Evolutionary conservation across 306 rosid species (phyloP).

Genomic region (Ceratonia siliqua): DNA sequence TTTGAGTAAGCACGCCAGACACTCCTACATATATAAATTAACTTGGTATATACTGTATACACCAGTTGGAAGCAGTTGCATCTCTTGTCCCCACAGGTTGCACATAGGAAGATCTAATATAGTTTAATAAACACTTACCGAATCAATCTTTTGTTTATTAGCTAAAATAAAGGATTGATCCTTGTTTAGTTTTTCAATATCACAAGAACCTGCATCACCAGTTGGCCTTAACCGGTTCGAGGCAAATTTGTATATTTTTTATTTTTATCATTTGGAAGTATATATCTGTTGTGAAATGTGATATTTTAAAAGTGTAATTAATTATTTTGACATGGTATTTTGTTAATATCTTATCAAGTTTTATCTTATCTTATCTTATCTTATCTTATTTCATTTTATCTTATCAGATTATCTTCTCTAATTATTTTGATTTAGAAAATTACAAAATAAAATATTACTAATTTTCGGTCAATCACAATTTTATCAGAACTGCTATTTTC

Average conservation of each 20-base stretch:
- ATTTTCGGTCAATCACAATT: no score
- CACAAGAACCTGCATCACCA: conserved; percentile 26
- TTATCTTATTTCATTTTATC: no score
- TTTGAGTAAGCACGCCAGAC: background rate
- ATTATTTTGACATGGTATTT: no score
- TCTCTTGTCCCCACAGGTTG: background rate
- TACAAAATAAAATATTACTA: no score
- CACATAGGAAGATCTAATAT: background rate
- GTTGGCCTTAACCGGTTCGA: background rate
- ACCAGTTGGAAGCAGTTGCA: background rate
- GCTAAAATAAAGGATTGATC: background rate
- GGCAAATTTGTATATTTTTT: background rate
- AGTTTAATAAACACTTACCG: no score
- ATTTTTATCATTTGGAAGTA: background rate
- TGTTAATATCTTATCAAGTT: no score
- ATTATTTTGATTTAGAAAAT: no score
- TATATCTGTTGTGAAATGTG: background rate
- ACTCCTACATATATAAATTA: no score
- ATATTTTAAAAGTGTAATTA: no score
- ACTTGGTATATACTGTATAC: background rate
- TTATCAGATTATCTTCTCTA: no score
- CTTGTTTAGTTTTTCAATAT: background rate
- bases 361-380: no score
- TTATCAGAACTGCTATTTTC: no score
- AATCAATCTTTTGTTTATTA: background rate